A percentile compares a stretch with the other conserved stretches of the same genome.
Evolutionary conservation across 805 yeast genomes (phyloP).

Genomic region (Candida arabinofermentans): DNA sequence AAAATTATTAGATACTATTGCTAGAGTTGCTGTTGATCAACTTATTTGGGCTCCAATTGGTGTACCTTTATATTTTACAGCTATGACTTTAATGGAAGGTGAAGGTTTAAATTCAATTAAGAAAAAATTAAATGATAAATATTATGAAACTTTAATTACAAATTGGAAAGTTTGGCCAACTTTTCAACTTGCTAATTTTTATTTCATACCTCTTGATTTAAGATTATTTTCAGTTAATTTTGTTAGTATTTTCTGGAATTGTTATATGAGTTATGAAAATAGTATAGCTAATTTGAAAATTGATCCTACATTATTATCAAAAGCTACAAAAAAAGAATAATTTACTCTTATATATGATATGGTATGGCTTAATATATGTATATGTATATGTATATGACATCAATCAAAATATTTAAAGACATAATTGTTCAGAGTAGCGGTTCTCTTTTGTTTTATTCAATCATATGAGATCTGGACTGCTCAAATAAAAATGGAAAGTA

Average conservation of each 20-base stretch:
- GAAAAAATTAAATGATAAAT: slow-evolving; percentile 43
- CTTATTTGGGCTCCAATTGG: slow-evolving; percentile 71
- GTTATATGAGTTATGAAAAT: slow-evolving; percentile 64
- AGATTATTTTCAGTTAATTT: slow-evolving; percentile 67
- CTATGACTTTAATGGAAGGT: slow-evolving; percentile 66
- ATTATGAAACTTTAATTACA: slow-evolving; percentile 62
- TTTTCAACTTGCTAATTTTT: slow-evolving; percentile 76
- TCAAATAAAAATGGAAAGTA: background rate
- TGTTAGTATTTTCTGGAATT: slow-evolving; percentile 79
- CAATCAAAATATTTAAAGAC: background rate
- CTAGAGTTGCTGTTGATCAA: slow-evolving; percentile 69
- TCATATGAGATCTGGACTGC: background rate
- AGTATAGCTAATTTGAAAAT: slow-evolving; percentile 12
- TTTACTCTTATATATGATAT: background rate
- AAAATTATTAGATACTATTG: slow-evolving; percentile 32
- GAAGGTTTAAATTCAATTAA: slow-evolving; percentile 37
- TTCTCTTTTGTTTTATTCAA: slow-evolving; percentile 14
- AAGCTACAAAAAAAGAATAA: background rate
- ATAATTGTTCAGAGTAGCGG: slow-evolving; percentile 23
- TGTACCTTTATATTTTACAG: slow-evolving; percentile 65
- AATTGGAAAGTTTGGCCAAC: slow-evolving; percentile 92
- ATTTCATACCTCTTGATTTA: slow-evolving; percentile 66
- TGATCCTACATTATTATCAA: no score
- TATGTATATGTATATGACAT: no score
- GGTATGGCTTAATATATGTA: no score